A percentile compares a stretch with the other conserved stretches of the same genome.
Conservation (phyloP, 352 stramenopile species). For the Phytophthora meadii region DNA sequence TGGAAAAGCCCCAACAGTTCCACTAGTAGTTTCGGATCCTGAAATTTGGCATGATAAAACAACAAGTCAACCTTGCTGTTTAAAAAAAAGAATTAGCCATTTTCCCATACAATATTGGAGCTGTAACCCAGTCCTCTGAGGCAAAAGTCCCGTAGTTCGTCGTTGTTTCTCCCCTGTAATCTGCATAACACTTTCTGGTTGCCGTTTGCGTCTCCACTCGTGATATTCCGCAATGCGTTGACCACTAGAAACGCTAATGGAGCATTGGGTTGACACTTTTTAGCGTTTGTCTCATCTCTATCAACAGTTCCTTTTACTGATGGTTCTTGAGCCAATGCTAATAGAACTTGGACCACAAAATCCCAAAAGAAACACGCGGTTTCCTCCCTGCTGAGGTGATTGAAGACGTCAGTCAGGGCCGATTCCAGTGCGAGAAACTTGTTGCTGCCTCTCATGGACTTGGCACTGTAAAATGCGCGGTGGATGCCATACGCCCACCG, state of each 20-base stretch:
- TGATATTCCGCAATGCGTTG: conserved; percentile 55
- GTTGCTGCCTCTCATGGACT: conserved; percentile 34
- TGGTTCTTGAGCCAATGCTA: conserved; percentile 36
- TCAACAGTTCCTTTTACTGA: neutral
- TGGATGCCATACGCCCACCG: conserved; percentile 40
- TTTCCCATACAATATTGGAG: conserved; percentile 16
- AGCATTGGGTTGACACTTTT: conserved; percentile 54
- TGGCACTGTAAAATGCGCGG: conserved; percentile 36
- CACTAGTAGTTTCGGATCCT: conserved; percentile 68
- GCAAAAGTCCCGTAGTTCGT: conserved; percentile 45
- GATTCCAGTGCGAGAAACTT: conserved; percentile 65
- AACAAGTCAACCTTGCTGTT: neutral
- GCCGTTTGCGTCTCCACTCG: neutral
- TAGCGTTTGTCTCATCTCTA: conserved; percentile 32
- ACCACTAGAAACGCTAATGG: conserved; percentile 64
- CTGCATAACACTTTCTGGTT: conserved; percentile 18
- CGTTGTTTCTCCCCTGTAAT: conserved; percentile 34
- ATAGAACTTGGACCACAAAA: conserved; percentile 49
- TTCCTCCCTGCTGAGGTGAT: conserved; percentile 4
- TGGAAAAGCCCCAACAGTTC: conserved; percentile 67
- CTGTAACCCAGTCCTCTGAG: conserved; percentile 18
- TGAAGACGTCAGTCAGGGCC: conserved; percentile 36
- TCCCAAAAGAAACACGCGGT: conserved; percentile 35
- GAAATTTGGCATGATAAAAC: neutral
- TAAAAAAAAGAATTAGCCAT: too few relatives aligned